Base-by-base conservation (phyloP, 2,329 filamentous ascomycete genomes). In the Colletotrichum navitas region DNA sequence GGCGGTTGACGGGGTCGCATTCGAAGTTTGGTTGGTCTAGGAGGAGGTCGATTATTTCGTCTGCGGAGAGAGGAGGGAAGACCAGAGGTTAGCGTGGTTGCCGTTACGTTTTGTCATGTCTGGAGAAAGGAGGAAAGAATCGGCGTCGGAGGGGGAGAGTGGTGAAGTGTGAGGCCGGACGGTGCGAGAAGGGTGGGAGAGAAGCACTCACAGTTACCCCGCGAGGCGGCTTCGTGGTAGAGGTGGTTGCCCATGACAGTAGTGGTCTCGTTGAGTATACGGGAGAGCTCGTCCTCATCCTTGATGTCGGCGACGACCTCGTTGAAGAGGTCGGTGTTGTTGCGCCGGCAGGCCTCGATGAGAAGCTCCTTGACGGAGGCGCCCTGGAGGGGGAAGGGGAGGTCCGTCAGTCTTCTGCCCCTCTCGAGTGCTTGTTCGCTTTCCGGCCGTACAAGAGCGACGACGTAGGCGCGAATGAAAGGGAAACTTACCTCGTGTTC, bases 341-440 rank as follows among this genome's bases (percentile, higher is more conserved):
- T 95, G 79, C 94, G 90, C 73, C 95, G 94, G 84, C 93, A 97
- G 77, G 96, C 94, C 85, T 97, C 95, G 83, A 98, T 90, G 77
- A 98, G 89, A 78, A 93, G 89, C 85, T 98, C 95, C 81, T 91
- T 88, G 58, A 91, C 90, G 72, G 93, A 93, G 76, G 95, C 95
- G 80, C 95, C 96, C 92, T 97, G 77, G 16, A 49, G 24, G 41
- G 7, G 55, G 36, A 32, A 32, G 36, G 43, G 45, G 21, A 45
- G 4, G 70, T 51, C 11, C 26, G 41, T 62, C 45, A 62, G 45
- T 62, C 5, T 65, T 56, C 74, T 67, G 58, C 5, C 18, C 7
- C 16, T 47, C 7, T 24, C 5, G 16, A 32, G 24, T 52, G 26
- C 49, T 52, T 52, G 26, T 56, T 32, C n/a, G 21, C 52, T 5